phyloP scores from a whole-genome alignment of 768 basidiomycete species.

The Leccinum subtestaceum region DNA sequence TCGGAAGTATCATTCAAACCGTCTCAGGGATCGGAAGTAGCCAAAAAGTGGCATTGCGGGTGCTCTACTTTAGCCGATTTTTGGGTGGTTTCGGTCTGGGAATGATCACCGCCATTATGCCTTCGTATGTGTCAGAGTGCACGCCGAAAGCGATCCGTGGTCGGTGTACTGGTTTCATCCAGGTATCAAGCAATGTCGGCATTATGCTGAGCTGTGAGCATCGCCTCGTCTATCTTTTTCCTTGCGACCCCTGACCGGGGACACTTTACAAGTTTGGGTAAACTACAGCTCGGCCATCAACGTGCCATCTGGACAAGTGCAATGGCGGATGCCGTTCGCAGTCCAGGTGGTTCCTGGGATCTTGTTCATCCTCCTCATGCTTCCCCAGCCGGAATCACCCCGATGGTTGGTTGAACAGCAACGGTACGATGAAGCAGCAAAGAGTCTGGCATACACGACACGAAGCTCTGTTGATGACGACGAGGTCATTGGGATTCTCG shows the following conservation, averaged over 20 bases:
- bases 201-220: conserved; percentile 36
- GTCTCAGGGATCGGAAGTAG: conserved; percentile 42
- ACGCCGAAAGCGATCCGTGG: conserved; percentile 47
- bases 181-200: conserved; percentile 30
- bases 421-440: conserved; percentile 40
- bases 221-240: not conserved
- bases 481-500: conserved; percentile 36
- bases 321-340: conserved; percentile 54
- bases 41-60: conserved; percentile 32
- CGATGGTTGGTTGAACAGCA: conserved; percentile 54
- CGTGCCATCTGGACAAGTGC: conserved; percentile 37
- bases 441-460: conserved; percentile 37
- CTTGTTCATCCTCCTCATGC: conserved; percentile 45
- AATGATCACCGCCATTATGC: conserved; percentile 47
- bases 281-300: conserved; percentile 42
- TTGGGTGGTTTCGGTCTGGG: conserved; percentile 61
- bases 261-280: conserved; percentile 40
- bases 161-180: conserved; percentile 46
- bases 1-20: conserved; percentile 47
- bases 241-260: not conserved
- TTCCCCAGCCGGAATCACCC: conserved; percentile 53
- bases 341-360: conserved; percentile 52
- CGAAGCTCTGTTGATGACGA: conserved; percentile 34
- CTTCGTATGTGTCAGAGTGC: conserved; percentile 51
- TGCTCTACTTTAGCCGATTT: conserved; percentile 52